Base-by-base conservation (phyloP, 371 early-diverging fungal genomes). In the Mycotypha africana region DNA sequence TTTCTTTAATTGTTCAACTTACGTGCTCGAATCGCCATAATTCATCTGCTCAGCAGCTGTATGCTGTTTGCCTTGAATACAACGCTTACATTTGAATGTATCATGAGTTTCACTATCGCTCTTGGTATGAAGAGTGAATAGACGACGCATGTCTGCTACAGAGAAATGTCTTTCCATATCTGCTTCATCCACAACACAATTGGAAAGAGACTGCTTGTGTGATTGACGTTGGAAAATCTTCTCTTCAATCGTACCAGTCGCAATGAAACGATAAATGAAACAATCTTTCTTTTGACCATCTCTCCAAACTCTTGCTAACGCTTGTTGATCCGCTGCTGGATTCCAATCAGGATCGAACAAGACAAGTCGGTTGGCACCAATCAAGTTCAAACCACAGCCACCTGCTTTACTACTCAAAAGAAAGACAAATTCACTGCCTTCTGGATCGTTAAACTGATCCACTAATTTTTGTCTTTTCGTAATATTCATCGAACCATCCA, bases 341-440 rank as follows among this genome's bases (percentile, higher is more conserved):
- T 91, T 91, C 89, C 89, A 91, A 56, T 91, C 56, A 37, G 90
- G 90, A 62, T 91, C 99, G 64, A 97, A 97, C 9, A 98, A 74
- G 0, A 97, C 84, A 12, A 98, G 76, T 2, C 98, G 77, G 59
- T 95, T 96, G 20, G 99, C 99, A 2, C 98, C 98, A 51, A 96
- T 92, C 67, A 98, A 67, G 56, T 98, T 98, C 43, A 98, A 65
- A 10, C 99, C 99, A 71, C 97, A 96, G 20, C 99, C 99, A 62
- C 99, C 99, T 1, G 98, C 98, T 63, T 96, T 97, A 59, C 93
- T 93, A 53, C 92, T 92, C 7, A 98, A 69, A 42, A 98, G 62
- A 56, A 98, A 98, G 3, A 97, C 82, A 65, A 97, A 95, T 38
- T 92, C 88, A 8, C 65, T 53, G 23, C 81, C 82, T 25, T 81